These are phyloP conservation scores for Phytopythium chamaehyphon DNA, from an alignment of 352 stramenopile genomes.

Conservation along the genomic window DNA sequence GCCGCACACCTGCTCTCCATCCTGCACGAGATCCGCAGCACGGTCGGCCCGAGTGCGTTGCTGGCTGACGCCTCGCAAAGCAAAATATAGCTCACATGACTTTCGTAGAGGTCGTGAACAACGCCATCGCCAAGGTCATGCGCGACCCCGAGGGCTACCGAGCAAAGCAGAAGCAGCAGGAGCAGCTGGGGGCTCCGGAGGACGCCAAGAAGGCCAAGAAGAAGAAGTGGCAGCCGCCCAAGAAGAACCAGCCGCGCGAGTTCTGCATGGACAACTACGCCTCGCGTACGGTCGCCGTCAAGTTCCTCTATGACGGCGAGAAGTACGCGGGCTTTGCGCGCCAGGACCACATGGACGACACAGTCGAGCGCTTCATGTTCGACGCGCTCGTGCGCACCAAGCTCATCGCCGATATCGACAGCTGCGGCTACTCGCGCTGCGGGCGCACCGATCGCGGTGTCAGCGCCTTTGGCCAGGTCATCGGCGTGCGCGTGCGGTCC, in stretches of 20 bases:
- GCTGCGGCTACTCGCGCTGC: conserved; percentile 92
- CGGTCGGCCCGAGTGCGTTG: conserved; percentile 63
- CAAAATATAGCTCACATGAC: too few species aligned
- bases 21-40: conserved; percentile 51
- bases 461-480: conserved; percentile 81
- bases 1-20: conserved; percentile 59
- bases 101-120: conserved; percentile 51
- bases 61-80: too few species aligned
- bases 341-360: conserved; percentile 89
- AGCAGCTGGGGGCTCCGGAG: background rate
- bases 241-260: conserved; percentile 63
- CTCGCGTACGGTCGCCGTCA: conserved; percentile 66
- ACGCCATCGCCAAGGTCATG: conserved; percentile 71
- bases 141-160: conserved; percentile 7
- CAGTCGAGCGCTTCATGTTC: conserved; percentile 93
- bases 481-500: conserved; percentile 66
- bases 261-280: conserved; percentile 80
- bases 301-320: conserved; percentile 86
- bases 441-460: conserved; percentile 97
- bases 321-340: conserved; percentile 87
- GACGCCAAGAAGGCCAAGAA: conserved; percentile 18
- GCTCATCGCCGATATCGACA: conserved; percentile 85
- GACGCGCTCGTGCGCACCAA: conserved; percentile 90
- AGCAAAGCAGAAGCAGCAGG: conserved; percentile 6
- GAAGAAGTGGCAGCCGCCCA: conserved; percentile 29